These are phyloP conservation scores for Herpetospermum pedunculosum DNA, from an alignment of 306 rosid genomes.

Conservation along the genomic window DNA sequence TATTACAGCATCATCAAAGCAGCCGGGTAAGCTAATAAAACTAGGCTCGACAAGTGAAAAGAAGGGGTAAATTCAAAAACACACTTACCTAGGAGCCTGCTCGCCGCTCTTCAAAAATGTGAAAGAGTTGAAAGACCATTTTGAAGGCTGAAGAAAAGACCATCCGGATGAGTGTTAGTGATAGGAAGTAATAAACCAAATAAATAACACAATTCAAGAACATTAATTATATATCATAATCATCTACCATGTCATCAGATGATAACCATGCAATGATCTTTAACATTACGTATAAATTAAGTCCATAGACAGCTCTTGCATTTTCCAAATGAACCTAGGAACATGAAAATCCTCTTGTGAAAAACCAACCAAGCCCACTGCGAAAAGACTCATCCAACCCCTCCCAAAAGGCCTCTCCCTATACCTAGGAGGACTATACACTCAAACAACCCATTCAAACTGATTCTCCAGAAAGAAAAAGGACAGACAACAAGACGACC, in stretches of 20 bases:
- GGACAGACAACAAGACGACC: no score
- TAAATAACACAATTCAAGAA: not conserved
- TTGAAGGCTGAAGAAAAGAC: constrained; percentile 53
- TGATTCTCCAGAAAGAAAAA: no score
- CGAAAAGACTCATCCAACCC: not conserved
- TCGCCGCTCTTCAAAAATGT: constrained; percentile 84
- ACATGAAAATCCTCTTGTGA: not conserved
- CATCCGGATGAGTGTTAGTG: constrained; percentile 10
- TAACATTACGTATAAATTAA: not conserved
- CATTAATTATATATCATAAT: not conserved
- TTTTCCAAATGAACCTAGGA: not conserved
- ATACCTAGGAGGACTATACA: not conserved
- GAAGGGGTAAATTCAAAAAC: not conserved
- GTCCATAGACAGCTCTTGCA: not conserved
- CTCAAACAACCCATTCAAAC: no score
- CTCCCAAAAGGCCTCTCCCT: not conserved
- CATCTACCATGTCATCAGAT: not conserved
- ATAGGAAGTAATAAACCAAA: not conserved
- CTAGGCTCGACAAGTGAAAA: not conserved
- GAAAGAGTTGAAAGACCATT: constrained; percentile 83
- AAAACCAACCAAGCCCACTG: not conserved
- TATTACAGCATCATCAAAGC: not conserved
- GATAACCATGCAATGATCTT: not conserved
- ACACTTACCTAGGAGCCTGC: constrained; percentile 70
- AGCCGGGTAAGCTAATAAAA: not conserved